phyloP scores from a whole-genome alignment of 352 stramenopile genomes.

The Globisporangium viniferum region DNA sequence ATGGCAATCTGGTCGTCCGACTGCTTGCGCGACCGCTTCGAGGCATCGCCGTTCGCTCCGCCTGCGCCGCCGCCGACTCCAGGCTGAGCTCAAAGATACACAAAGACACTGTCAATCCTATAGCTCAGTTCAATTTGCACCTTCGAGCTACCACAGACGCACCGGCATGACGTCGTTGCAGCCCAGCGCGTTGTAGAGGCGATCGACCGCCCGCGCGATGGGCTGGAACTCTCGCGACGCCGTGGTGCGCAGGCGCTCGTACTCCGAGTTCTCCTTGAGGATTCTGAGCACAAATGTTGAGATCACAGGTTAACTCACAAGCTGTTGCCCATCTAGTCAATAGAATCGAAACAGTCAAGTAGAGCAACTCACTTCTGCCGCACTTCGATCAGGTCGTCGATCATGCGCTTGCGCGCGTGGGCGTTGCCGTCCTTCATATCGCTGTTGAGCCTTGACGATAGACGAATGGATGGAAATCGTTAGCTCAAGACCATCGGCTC shows the following conservation, averaged over 20 bases:
- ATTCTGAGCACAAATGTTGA: slow-evolving; percentile 35
- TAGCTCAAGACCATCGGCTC: neutral
- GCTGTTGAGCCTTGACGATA: slow-evolving; percentile 34
- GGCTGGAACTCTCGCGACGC: slow-evolving; percentile 70
- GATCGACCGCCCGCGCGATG: slow-evolving; percentile 65
- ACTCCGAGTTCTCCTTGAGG: slow-evolving; percentile 70
- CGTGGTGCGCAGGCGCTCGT: slow-evolving; percentile 58
- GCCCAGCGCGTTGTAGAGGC: slow-evolving; percentile 71
- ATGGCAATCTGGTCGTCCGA: slow-evolving; percentile 73
- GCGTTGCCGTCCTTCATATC: slow-evolving; percentile 68
- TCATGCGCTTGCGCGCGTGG: slow-evolving; percentile 64
- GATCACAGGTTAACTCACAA: neutral
- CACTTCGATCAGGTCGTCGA: slow-evolving; percentile 68
- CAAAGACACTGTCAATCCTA: neutral
- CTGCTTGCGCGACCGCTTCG: slow-evolving; percentile 55
- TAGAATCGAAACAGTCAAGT: neutral
- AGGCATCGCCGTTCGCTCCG: slow-evolving; percentile 27
- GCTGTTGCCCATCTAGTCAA: neutral
- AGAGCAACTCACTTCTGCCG: slow-evolving; percentile 47
- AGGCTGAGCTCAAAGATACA: neutral
- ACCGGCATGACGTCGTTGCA: slow-evolving; percentile 82
- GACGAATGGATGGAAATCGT: neutral
- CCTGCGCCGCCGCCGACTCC: slow-evolving; percentile 10
- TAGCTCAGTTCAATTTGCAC: neutral
- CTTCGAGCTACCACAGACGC: neutral